Base-by-base conservation (phyloP, 2,329 filamentous ascomycete genomes). In the Colletotrichum sublineola region DNA sequence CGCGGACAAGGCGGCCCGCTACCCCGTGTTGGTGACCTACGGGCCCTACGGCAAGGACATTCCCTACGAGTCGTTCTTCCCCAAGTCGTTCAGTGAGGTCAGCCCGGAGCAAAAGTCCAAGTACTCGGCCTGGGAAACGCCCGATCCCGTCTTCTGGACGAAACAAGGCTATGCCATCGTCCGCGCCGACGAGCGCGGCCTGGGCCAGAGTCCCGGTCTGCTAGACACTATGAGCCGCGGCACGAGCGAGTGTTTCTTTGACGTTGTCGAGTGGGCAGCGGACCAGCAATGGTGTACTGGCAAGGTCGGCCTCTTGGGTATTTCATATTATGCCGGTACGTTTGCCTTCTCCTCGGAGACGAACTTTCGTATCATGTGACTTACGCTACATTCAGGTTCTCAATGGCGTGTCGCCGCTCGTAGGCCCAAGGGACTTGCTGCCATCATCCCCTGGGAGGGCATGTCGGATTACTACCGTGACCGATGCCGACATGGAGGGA, bases 41-140 rank as follows among this genome's bases (percentile, higher is more conserved):
- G 92, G 92, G 0, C 92, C 92, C 0, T 94, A 94, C 74, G 92
- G 92, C 57, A 94, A 94, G 75, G 91, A 94, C 75, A 92, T 93
- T 46, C 87, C 85, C 29, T 93, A 93, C 78, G 83, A 84, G 69
- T 82, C 86, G 83, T 86, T 85, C 74, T 80, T 80, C 46, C 74
- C 79, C 1, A 78, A 79, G 29, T 84, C 81, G 11, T 87, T 84
- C 66, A 75, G 77, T 53, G 85, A 90, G 72, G 85, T 90, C 5
- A 88, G 88, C 68, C 83, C 86, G 0, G 82, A 86, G 72, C 88
- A 90, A 75, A 83, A 83, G 36, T 88, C 86, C 0, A 78, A 80
- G 11, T 86, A 90, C 76, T 88, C 88, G 0, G 85, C 86, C 3
- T 90, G 88, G 88, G 88, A 90, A 77, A 90, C 87, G 0, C 88